Percentiles rank a stretch among this genome's conserved stretches.
phyloP scores from a whole-genome alignment of 257 asterid genomes.

The Anisodus tanguticus region DNA sequence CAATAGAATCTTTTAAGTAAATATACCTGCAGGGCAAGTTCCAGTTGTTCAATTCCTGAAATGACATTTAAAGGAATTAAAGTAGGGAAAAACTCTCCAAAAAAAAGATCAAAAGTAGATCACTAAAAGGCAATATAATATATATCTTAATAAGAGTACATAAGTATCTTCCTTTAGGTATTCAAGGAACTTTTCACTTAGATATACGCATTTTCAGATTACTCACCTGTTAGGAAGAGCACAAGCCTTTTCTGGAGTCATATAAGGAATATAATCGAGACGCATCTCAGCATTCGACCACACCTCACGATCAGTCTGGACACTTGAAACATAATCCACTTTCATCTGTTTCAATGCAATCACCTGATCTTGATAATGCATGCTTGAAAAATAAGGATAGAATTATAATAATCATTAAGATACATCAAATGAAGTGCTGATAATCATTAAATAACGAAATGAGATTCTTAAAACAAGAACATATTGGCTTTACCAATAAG shows the following conservation, averaged over 20 bases:
- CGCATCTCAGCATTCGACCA: slow-evolving; percentile 69
- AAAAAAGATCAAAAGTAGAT: background rate
- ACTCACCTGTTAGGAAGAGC: slow-evolving; percentile 16
- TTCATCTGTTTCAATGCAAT: slow-evolving; percentile 85
- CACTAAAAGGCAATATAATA: too few species aligned
- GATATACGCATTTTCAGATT: background rate
- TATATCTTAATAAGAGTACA: background rate
- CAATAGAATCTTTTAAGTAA: background rate
- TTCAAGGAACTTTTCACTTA: background rate
- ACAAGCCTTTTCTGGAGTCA: slow-evolving; percentile 79
- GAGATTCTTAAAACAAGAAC: too few species aligned
- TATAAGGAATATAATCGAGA: slow-evolving; percentile 60
- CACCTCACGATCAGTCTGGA: slow-evolving; percentile 64
- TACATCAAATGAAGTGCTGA: too few species aligned
- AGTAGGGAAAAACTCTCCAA: slow-evolving; percentile 11
- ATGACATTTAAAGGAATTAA: background rate
- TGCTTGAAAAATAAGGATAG: too few species aligned
- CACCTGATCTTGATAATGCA: slow-evolving; percentile 44
- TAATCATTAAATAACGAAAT: too few species aligned
- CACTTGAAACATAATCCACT: slow-evolving; percentile 85
- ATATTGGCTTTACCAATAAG: too few species aligned
- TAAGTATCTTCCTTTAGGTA: background rate
- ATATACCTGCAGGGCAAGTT: slow-evolving; percentile 95
- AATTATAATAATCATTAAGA: too few species aligned
- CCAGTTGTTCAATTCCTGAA: slow-evolving; percentile 90